Percentiles rank a stretch among this genome's conserved stretches.
Conservation (phyloP, 805 yeast species). For the Metschnikowia sp. region DNA sequence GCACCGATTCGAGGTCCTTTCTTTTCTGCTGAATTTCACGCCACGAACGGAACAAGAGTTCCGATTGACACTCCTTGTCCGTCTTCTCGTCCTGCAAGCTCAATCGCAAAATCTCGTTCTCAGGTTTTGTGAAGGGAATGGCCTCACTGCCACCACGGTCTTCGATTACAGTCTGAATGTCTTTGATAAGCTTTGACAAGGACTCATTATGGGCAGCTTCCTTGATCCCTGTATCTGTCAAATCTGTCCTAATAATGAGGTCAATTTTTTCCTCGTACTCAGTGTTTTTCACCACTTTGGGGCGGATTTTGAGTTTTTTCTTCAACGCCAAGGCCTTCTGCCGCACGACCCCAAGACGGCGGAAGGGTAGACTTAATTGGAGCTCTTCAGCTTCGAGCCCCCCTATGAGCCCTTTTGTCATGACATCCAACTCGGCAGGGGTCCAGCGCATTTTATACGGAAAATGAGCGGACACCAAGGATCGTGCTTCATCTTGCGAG, state of each 20-base stretch:
- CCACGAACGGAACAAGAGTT: slow-evolving; percentile 26
- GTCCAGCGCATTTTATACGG: slow-evolving; percentile 15
- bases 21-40: slow-evolving; percentile 21
- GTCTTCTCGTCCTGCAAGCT: slow-evolving; percentile 15
- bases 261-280: slow-evolving; percentile 11
- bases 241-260: slow-evolving; percentile 16
- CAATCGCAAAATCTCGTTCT: slow-evolving; percentile 20
- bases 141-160: slow-evolving; percentile 13
- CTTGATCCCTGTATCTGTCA: slow-evolving; percentile 16
- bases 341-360: slow-evolving; percentile 11
- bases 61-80: slow-evolving; percentile 12
- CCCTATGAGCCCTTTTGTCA: slow-evolving; percentile 7
- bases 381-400: slow-evolving; percentile 7
- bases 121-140: slow-evolving; percentile 25
- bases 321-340: slow-evolving; percentile 4
- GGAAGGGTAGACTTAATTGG: slow-evolving; percentile 9
- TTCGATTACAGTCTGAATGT: slow-evolving; percentile 12
- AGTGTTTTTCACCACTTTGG: slow-evolving; percentile 1
- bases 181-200: slow-evolving; percentile 6
- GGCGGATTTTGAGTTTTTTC: slow-evolving; percentile 1
- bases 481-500: slow-evolving; percentile 6
- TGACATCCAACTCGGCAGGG: slow-evolving; percentile 6
- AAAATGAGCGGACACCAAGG: slow-evolving; percentile 7
- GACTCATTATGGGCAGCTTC: slow-evolving; percentile 14
- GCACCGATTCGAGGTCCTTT: slow-evolving; percentile 24